Percentiles rank a stretch among this genome's conserved stretches.
Conservation (phyloP, 1,139 yeast species). For the Hansenula lynferdii region DNA sequence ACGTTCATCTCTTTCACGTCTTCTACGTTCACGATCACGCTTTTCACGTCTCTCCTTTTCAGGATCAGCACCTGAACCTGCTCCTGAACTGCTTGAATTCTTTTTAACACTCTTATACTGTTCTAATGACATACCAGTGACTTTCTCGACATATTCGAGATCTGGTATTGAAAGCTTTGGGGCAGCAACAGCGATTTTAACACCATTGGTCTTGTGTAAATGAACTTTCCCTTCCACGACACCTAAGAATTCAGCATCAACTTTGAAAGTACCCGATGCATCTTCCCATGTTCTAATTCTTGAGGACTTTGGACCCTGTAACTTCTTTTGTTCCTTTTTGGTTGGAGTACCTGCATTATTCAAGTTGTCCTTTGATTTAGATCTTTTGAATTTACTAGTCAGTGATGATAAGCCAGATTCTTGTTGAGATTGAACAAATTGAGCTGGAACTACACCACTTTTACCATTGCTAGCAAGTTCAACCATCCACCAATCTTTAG, state of each 20-base stretch:
- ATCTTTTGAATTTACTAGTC: constrained; percentile 18
- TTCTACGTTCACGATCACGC: constrained; percentile 30
- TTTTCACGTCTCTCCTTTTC: constrained; percentile 27
- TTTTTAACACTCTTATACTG: constrained; percentile 36
- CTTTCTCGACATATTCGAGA: constrained; percentile 84
- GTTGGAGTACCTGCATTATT: constrained; percentile 13
- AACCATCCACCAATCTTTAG: constrained; percentile 97
- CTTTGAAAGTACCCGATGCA: constrained; percentile 89
- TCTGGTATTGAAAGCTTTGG: constrained; percentile 78
- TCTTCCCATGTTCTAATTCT: constrained; percentile 96
- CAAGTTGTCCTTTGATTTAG: constrained; percentile 17
- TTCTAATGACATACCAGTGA: constrained; percentile 76
- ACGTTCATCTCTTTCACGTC: constrained; percentile 23
- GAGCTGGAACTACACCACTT: constrained; percentile 88
- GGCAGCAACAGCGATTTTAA: constrained; percentile 94
- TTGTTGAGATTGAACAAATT: constrained; percentile 66
- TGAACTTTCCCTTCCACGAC: constrained; percentile 92
- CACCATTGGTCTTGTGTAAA: constrained; percentile 92
- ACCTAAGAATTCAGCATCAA: constrained; percentile 94
- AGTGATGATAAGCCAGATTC: constrained; percentile 9
- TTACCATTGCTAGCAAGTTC: constrained; percentile 60
- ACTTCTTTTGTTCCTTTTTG: constrained; percentile 19
- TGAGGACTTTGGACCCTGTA: constrained; percentile 60
- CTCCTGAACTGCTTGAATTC: constrained; percentile 8
- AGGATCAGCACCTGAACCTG: constrained; percentile 11